Base-by-base conservation (phyloP, 441 rosid genomes). In the Theobroma grandiflorum region DNA sequence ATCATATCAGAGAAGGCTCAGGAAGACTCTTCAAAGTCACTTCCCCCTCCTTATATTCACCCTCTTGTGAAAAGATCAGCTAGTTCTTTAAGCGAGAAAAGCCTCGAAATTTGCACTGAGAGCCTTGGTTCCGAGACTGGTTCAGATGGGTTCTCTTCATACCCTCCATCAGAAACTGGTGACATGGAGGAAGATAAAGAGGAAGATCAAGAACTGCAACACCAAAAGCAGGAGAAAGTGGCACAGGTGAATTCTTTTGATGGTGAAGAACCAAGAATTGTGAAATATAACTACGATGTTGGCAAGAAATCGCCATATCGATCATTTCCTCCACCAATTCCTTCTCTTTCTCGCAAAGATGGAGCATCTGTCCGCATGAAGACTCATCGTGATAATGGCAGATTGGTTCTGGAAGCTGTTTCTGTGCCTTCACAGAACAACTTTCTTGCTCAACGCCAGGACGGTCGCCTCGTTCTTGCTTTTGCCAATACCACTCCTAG, bases 51-150 rank as follows among this genome's bases (percentile, higher is more conserved):
- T 18, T 96, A 96, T 72, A 68, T 94, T 74, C 98, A 91, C 68
- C 97, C 98, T 12, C 84, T 88, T 57, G 85, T 90, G 67, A 90
- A 87, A 80, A 85, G 87, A 38, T 90, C 93, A 10, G 59, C 90
- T 7, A 89, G 94, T 58, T 87, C 89, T n/a, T 82, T 96, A 74
- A 92, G 85, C 79, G 80, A 85, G 83, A 90, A 92, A 85, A 96
- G 98, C 83, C 97, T 96, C 53, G 79, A 91, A 53, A 87, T 96
- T 37, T 96, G 99, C 87, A 96, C 98, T 0, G 99, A 96, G 84
- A 93, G 96, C 79, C 98, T 96, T 22, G 98, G 99, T 79, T 96
- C 98, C 49, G 99, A 96, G 87, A 94, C 98, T n/a, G 99, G 99
- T 53, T 94, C 97, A 16, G 98, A 93, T 14, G 92, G 83, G 31